Evolutionary conservation across 2,329 filamentous ascomycete species (phyloP), one percentile per base, ranked within the genome.

Genomic region (Neopestalotiopsis rosae): DNA sequence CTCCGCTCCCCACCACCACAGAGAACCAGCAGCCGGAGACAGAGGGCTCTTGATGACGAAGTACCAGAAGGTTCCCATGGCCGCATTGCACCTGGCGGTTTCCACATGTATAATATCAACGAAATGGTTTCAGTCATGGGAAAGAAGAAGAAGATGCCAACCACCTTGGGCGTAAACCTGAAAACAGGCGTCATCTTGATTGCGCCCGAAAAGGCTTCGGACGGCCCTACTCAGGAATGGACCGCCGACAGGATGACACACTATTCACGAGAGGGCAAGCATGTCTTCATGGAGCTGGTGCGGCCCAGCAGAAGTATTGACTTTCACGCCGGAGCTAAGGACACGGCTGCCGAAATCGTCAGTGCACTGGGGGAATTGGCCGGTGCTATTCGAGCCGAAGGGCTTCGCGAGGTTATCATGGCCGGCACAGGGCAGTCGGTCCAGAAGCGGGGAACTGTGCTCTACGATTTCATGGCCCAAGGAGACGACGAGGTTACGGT

Each of bases 101-200:
- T 95, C 77, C 95, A 97, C 77, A 86, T 98, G 80, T 98, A 98
- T 82, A 98, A 97, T 75, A 95, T 98, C 75, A 97, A 95, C 78
- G 95, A 98, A 81, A 97, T 97, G 92, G 90, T 97, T 4, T 95
- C 94, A n/a, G 90, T 96, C 59, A 95, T 97, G 90, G 95, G 95
- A 68, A 97, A 97, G 84, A 92, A 93, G 76, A 97, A 97, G 85
- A 98, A 98, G 83, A 96, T 98, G 93, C 94, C 95, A 1, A 97
- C 94, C n/a, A 97, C 94, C 0, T 81, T 98, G 49, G 95, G 95
- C n/a, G 92, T 98, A 76, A 98, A 98, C 78, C 86, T 96, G 68
- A 91, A 92, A 62, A 97, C 94, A 17, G 95, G 95, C 52, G 89
- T 92, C 40, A 97, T 99, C 73, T 90, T 97, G 81, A 94, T 99